Percentiles rank a stretch among this genome's conserved stretches.
Evolutionary conservation across 2,329 filamentous ascomycete genomes (phyloP).

Genomic region (Plenodomus lindquistii): DNA sequence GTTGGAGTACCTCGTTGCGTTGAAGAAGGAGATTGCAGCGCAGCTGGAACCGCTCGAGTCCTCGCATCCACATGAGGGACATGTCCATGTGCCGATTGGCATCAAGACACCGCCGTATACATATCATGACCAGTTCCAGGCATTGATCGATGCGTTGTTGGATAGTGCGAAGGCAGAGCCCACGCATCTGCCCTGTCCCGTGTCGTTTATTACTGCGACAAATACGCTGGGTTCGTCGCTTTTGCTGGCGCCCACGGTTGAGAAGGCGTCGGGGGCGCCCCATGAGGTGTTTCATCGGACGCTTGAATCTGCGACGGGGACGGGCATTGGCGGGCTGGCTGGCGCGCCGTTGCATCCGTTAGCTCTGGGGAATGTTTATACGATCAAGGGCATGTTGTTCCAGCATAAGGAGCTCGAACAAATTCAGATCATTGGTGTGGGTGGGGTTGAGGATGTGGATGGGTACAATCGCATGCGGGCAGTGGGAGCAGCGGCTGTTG

Average conservation of each 20-base stretch:
- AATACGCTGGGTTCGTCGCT: slow-evolving; percentile 75
- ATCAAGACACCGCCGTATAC: slow-evolving; percentile 81
- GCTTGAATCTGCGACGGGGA: slow-evolving; percentile 57
- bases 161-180: slow-evolving; percentile 26
- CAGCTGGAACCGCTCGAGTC: slow-evolving; percentile 10
- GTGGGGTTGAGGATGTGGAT: slow-evolving; percentile 67
- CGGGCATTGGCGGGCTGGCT: slow-evolving; percentile 71
- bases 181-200: slow-evolving; percentile 35
- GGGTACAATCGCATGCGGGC: slow-evolving; percentile 66
- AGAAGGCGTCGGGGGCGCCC: slow-evolving; percentile 4
- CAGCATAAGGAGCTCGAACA: slow-evolving; percentile 51
- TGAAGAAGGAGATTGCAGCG: slow-evolving; percentile 44
- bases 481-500: slow-evolving; percentile 69
- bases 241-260: slow-evolving; percentile 50
- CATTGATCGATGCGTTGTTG: slow-evolving; percentile 58
- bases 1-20: slow-evolving; percentile 57
- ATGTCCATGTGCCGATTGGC: slow-evolving; percentile 55
- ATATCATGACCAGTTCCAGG: slow-evolving; percentile 65
- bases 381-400: slow-evolving; percentile 65
- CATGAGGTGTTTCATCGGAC: slow-evolving; percentile 33
- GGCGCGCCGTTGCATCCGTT: slow-evolving; percentile 73
- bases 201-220: slow-evolving; percentile 73
- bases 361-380: slow-evolving; percentile 74
- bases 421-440: slow-evolving; percentile 71
- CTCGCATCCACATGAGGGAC: slow-evolving; percentile 23